These are phyloP conservation scores for Kwoniella mangroviensis DNA, from an alignment of 768 basidiomycete genomes.

Conservation along the genomic window DNA sequence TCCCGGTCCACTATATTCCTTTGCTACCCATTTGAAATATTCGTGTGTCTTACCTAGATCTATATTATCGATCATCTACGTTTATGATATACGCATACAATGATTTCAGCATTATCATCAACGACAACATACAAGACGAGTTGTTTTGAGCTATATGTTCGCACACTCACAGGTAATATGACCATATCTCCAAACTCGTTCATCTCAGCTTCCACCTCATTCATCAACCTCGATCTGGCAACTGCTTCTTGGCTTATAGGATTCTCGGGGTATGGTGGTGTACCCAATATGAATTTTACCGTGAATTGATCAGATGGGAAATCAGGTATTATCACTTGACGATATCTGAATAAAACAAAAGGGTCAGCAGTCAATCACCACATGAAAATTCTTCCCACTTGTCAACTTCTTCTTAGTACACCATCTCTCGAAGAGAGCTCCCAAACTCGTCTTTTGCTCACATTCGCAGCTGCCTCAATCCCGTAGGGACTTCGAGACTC, in stretches of 20 bases:
- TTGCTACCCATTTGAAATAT: conserved; percentile 58
- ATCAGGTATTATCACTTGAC: conserved; percentile 51
- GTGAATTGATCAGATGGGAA: conserved; percentile 56
- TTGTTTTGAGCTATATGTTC: too few relatives aligned
- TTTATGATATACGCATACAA: not conserved
- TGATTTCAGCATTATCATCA: not conserved
- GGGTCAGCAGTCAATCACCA: not conserved
- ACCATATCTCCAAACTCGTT: conserved; percentile 55
- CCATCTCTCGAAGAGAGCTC: not conserved
- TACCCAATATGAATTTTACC: conserved; percentile 57
- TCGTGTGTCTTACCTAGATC: conserved; percentile 58
- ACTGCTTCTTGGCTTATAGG: conserved; percentile 44
- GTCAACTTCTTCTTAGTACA: not conserved
- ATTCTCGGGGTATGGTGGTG: conserved; percentile 48
- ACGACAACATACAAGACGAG: too few relatives aligned
- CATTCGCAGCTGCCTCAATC: too few relatives aligned
- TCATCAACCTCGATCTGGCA: conserved; percentile 30
- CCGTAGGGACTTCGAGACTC: too few relatives aligned
- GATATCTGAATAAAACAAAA: conserved; percentile 37
- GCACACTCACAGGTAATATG: conserved; percentile 48
- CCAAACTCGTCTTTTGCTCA: too few relatives aligned
- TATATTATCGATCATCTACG: conserved; percentile 56
- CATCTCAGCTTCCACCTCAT: conserved; percentile 46
- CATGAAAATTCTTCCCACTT: not conserved
- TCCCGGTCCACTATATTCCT: conserved; percentile 52